Conservation (phyloP, 352 stramenopile genomes). For the Pythium rhizo-oryzae region DNA sequence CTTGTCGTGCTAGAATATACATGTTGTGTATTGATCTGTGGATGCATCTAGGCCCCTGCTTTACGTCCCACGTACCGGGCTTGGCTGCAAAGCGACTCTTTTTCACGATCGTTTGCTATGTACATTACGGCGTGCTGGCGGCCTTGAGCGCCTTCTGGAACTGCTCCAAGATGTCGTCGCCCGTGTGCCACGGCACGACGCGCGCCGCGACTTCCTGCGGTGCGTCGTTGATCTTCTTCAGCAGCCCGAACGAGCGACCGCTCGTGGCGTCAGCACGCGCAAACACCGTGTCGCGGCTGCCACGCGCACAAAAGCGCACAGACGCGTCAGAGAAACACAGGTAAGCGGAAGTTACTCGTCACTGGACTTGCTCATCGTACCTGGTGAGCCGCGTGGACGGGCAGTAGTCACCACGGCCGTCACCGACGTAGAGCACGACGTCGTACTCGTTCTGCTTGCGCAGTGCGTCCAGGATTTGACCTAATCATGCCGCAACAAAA, state of each 20-base stretch:
- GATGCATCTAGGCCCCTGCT: no score
- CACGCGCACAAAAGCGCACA: background rate
- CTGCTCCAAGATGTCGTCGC: conserved; percentile 45
- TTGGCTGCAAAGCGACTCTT: no score
- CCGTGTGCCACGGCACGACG: conserved; percentile 53
- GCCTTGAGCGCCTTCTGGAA: conserved; percentile 15
- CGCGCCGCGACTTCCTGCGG: conserved; percentile 35
- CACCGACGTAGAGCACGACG: conserved; percentile 34
- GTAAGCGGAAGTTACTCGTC: no score
- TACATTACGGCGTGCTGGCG: background rate
- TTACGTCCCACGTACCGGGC: background rate
- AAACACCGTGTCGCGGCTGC: conserved; percentile 37
- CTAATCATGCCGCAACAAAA: conserved; percentile 6
- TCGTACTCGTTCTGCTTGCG: conserved; percentile 16
- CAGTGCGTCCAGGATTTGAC: conserved; percentile 24
- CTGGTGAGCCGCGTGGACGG: conserved; percentile 25
- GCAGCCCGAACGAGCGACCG: conserved; percentile 39
- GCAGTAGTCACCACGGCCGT: conserved; percentile 35
- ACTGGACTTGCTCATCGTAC: no score
- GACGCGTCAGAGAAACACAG: no score
- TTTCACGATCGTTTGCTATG: background rate
- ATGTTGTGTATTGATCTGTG: background rate
- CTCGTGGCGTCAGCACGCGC: conserved; percentile 39
- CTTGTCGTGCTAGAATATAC: background rate
- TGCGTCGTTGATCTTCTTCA: conserved; percentile 39